Evolutionary conservation across 2,329 filamentous ascomycete genomes (phyloP).

Genomic region (Dactylellina parvicollis): DNA sequence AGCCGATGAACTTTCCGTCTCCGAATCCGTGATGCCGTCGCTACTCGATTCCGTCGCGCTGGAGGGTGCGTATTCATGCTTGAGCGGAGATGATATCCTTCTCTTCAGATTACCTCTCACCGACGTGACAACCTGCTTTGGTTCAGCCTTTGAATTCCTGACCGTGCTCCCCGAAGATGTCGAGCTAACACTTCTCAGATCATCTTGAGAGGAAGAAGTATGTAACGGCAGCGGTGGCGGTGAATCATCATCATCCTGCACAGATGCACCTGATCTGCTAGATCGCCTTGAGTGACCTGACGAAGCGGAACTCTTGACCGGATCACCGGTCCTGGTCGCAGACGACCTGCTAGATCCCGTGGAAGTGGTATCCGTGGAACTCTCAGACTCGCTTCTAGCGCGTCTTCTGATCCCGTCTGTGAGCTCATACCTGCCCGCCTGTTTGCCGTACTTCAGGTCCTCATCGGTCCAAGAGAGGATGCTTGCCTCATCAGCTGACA

Average conservation of each 20-base stretch:
- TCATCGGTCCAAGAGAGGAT: constrained; percentile 49
- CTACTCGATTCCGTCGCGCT: constrained; percentile 65
- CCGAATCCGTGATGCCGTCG: constrained; percentile 24
- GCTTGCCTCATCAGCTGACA: constrained; percentile 44
- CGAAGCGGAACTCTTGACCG: constrained; percentile 31
- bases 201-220: constrained; percentile 43
- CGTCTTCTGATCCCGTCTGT: constrained; percentile 24
- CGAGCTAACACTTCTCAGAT: constrained; percentile 39
- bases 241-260: constrained; percentile 46
- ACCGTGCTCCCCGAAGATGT: constrained; percentile 43
- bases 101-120: constrained; percentile 59
- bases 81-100: constrained; percentile 83
- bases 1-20: constrained; percentile 60
- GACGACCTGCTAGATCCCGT: constrained; percentile 36
- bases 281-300: constrained; percentile 26
- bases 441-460: constrained; percentile 33
- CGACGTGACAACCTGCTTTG: constrained; percentile 70
- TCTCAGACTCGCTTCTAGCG: constrained; percentile 47
- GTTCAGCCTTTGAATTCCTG: constrained; percentile 62
- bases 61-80: constrained; percentile 96
- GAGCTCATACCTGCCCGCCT: constrained; percentile 25
- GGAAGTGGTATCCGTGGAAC: constrained; percentile 38
- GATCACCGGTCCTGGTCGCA: constrained; percentile 23
- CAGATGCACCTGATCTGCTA: constrained; percentile 7
- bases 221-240: constrained; percentile 58